A percentile compares a stretch with the other conserved stretches of the same genome.
Evolutionary conservation across 148 eudicot genomes (phyloP).

Genomic region (Limonium bicolor): DNA sequence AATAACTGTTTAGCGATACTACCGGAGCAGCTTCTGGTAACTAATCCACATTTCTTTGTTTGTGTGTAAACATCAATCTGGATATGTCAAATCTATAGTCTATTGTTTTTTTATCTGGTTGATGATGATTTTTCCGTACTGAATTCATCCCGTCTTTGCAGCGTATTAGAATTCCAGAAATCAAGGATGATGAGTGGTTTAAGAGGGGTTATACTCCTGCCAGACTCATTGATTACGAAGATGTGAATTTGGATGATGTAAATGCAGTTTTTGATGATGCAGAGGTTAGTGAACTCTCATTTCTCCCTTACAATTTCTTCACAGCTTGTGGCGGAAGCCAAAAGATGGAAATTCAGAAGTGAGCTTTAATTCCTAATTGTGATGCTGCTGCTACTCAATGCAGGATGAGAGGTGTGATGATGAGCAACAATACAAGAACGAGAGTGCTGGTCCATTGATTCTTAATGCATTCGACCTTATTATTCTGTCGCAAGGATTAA

Average conservation of each 20-base stretch:
- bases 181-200: constrained; percentile 91
- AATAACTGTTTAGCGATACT: too few relatives aligned
- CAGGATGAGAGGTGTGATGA: constrained; percentile 62
- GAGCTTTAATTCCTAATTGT: too few relatives aligned
- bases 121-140: too few relatives aligned
- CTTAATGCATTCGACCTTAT: constrained; percentile 94
- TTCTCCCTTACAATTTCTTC: too few relatives aligned
- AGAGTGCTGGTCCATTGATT: constrained; percentile 51
- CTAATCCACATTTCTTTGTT: not conserved
- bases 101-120: not conserved
- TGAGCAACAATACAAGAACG: constrained; percentile 27
- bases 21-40: too few relatives aligned
- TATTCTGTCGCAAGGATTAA: constrained; percentile 81
- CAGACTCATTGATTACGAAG: constrained; percentile 64
- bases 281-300: constrained; percentile 41
- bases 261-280: constrained; percentile 87
- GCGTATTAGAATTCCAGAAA: constrained; percentile 79
- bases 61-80: too few relatives aligned
- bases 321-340: too few relatives aligned
- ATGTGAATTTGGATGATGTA: constrained; percentile 82
- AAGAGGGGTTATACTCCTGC: constrained; percentile 64
- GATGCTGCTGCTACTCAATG: constrained; percentile 1
- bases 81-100: not conserved
- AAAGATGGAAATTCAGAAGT: too few relatives aligned
- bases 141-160: constrained; percentile 16